A percentile compares a stretch with the other conserved stretches of the same genome.
These are phyloP conservation scores for Pseudodiploospora longispora DNA, from an alignment of 2,329 filamentous ascomycete genomes.

Conservation along the genomic window DNA sequence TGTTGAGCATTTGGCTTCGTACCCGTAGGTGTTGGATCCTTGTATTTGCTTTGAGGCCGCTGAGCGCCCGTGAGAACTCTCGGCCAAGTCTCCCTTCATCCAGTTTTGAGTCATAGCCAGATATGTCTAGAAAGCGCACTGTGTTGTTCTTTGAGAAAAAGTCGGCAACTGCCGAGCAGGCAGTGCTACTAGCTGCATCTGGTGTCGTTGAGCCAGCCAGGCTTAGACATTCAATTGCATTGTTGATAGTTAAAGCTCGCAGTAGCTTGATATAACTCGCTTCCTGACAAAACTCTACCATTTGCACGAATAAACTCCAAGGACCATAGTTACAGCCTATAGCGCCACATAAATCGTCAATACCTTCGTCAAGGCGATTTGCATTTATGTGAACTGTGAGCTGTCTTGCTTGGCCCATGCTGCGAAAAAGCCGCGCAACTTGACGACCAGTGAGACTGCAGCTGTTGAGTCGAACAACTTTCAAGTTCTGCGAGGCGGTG, in stretches of 20 bases:
- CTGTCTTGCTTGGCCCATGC: slow-evolving; percentile 39
- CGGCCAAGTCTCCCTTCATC: slow-evolving; percentile 49
- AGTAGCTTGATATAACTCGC: slow-evolving; percentile 43
- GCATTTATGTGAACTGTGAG: slow-evolving; percentile 42
- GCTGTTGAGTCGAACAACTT: slow-evolving; percentile 39
- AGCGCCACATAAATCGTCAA: slow-evolving; percentile 41
- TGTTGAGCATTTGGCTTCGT: slow-evolving; percentile 47
- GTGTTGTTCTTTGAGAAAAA: slow-evolving; percentile 45
- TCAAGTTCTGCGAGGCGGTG: slow-evolving; percentile 32
- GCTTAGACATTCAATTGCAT: slow-evolving; percentile 42
- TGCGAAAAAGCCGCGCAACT: slow-evolving; percentile 41
- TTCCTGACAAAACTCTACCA: slow-evolving; percentile 49
- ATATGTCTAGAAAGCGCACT: slow-evolving; percentile 47
- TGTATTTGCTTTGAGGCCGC: slow-evolving; percentile 36
- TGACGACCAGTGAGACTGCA: slow-evolving; percentile 44
- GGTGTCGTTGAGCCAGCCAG: slow-evolving; percentile 47
- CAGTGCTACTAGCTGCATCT: slow-evolving; percentile 35
- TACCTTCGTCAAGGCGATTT: slow-evolving; percentile 45
- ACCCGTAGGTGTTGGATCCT: slow-evolving; percentile 43
- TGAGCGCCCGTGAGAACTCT: slow-evolving; percentile 43
- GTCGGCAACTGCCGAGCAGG: slow-evolving; percentile 38
- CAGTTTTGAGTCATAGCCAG: slow-evolving; percentile 48
- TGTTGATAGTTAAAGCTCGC: slow-evolving; percentile 40
- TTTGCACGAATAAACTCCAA: slow-evolving; percentile 43
- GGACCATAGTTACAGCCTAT: slow-evolving; percentile 41